These are phyloP conservation scores for Saitozyma podzolica DNA, from an alignment of 768 basidiomycete species.

Conservation along the genomic window DNA sequence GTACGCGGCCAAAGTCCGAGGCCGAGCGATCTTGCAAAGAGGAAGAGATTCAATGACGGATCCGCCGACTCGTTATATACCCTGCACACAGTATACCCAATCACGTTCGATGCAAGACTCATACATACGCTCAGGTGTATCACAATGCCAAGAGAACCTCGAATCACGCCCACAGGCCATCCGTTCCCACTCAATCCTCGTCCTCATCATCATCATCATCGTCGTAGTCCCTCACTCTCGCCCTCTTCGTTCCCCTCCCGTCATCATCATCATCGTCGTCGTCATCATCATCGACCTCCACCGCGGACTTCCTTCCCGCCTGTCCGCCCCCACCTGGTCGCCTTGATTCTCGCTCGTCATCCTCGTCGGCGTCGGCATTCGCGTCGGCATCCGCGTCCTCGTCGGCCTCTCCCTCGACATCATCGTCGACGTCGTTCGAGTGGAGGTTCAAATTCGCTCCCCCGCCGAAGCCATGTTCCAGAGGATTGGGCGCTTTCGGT, in stretches of 20 bases:
- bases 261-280: constrained; percentile 62
- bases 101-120: neutral
- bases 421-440: constrained; percentile 10
- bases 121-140: neutral
- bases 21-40: neutral
- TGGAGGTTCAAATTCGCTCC: constrained; percentile 25
- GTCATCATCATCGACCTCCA: constrained; percentile 64
- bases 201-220: constrained; percentile 43
- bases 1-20: constrained; percentile 23
- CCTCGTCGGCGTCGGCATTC: constrained; percentile 87
- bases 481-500: constrained; percentile 21
- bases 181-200: constrained; percentile 23
- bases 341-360: constrained; percentile 56
- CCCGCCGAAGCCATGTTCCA: constrained; percentile 30
- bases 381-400: constrained; percentile 70
- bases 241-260: constrained; percentile 28
- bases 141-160: neutral
- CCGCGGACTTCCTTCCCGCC: neutral
- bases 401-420: neutral
- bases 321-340: neutral
- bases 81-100: neutral
- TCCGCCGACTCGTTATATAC: neutral
- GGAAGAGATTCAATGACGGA: neutral
- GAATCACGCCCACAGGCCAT: neutral
- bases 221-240: constrained; percentile 24